These are phyloP conservation scores for Talaromyces ruber DNA, from an alignment of 495 filamentous ascomycete genomes.

Conservation along the genomic window DNA sequence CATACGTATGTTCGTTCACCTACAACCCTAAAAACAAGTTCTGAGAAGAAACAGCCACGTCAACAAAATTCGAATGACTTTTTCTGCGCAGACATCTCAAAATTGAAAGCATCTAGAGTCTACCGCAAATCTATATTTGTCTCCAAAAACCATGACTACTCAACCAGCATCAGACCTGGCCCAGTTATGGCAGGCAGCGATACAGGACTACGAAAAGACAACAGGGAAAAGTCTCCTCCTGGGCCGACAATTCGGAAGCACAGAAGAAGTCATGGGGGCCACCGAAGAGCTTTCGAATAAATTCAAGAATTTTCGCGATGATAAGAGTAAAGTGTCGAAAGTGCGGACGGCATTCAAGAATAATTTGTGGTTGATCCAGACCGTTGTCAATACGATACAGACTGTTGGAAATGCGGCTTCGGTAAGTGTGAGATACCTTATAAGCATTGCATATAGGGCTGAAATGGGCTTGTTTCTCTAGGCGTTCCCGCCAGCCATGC, in stretches of 20 bases:
- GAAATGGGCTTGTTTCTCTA: background rate
- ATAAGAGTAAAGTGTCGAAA: background rate
- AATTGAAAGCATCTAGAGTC: no score
- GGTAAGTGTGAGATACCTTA: background rate
- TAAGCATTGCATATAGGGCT: background rate
- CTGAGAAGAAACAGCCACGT: background rate
- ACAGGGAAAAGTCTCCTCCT: background rate
- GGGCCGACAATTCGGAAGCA: background rate
- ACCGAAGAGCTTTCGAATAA: background rate
- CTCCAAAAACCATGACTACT: background rate
- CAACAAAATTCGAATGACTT: background rate
- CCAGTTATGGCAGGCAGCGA: constrained; percentile 3
- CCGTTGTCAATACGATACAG: constrained; percentile 1
- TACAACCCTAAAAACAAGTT: no score
- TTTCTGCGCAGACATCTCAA: no score
- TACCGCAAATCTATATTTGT: background rate
- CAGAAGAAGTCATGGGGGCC: background rate
- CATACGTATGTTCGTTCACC: no score
- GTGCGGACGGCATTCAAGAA: constrained; percentile 4
- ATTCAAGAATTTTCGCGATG: constrained; percentile 2
- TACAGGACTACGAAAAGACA: constrained; percentile 2
- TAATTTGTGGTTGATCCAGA: constrained; percentile 6
- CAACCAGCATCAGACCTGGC: background rate
- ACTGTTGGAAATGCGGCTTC: constrained; percentile 3
- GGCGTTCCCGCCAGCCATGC: constrained; percentile 14